Percentiles rank a stretch among this genome's conserved stretches.
phyloP scores from a whole-genome alignment of 129 eudicot species.

The Artemisia tridentata region DNA sequence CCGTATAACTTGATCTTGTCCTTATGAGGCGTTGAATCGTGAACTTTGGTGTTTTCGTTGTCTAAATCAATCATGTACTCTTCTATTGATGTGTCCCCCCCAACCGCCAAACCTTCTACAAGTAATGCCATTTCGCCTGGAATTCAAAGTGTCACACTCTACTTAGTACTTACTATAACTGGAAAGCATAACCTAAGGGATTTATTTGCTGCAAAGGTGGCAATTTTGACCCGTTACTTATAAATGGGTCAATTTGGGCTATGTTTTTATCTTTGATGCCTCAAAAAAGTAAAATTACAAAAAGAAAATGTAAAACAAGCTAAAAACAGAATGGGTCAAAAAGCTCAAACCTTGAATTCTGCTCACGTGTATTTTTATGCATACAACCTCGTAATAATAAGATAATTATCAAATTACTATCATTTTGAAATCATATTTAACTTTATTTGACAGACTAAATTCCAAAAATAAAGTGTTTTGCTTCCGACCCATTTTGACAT shows the following conservation, averaged over 20 bases:
- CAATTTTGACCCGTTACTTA: not conserved
- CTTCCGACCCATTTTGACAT: not conserved
- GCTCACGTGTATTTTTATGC: not conserved
- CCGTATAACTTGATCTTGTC: conserved; percentile 62
- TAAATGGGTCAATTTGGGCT: not conserved
- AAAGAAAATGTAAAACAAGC: not conserved
- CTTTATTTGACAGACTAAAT: not conserved
- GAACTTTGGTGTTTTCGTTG: conserved; percentile 39
- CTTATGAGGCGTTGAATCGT: conserved; percentile 41
- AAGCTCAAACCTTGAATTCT: not conserved
- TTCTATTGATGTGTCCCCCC: conserved; percentile 61
- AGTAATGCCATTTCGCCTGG: conserved; percentile 69
- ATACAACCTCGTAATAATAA: not conserved
- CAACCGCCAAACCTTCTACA: conserved; percentile 68
- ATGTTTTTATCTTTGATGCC: not conserved
- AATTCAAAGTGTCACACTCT: conserved; percentile 4
- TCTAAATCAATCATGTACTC: conserved; percentile 60
- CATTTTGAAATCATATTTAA: not conserved
- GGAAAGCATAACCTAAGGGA: not conserved
- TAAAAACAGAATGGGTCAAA: not conserved
- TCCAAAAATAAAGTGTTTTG: not conserved
- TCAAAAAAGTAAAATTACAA: not conserved
- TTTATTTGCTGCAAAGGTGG: not conserved
- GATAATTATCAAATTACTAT: not conserved
- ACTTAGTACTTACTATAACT: conserved; percentile 9